Conservation (phyloP, 2,329 filamentous ascomycete species). For the Cytospora mali region DNA sequence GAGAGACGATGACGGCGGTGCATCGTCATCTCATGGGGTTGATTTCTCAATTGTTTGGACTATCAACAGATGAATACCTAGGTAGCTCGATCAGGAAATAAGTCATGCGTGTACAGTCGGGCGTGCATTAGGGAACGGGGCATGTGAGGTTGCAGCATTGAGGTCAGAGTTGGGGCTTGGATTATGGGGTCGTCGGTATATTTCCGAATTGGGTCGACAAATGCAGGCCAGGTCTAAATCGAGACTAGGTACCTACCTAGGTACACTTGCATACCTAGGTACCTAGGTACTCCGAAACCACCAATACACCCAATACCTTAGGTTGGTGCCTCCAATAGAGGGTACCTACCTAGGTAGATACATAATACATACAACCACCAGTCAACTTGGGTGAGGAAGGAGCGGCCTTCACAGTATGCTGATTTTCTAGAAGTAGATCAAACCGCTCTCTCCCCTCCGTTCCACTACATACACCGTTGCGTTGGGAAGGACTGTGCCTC, state of each 20-base stretch:
- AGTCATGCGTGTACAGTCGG: not conserved
- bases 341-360: not conserved
- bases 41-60: not conserved
- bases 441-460: not conserved
- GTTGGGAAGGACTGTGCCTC: not conserved
- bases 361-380: not conserved
- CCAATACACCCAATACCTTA: no score
- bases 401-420: slow-evolving; percentile 14
- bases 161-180: not conserved
- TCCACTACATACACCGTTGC: not conserved
- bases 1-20: slow-evolving; percentile 16
- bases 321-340: not conserved
- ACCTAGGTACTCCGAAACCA: no score
- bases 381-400: slow-evolving; percentile 6
- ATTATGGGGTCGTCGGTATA: not conserved
- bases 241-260: no score
- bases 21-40: slow-evolving; percentile 23
- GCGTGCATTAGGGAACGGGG: not conserved
- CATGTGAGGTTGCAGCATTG: not conserved
- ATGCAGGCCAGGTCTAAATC: not conserved
- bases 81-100: no score
- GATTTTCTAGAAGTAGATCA: slow-evolving; percentile 4
- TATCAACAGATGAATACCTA: slow-evolving; percentile 5
- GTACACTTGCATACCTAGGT: no score
- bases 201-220: not conserved